Conservation (phyloP, 306 rosid genomes). For the Trifolium dubium region DNA sequence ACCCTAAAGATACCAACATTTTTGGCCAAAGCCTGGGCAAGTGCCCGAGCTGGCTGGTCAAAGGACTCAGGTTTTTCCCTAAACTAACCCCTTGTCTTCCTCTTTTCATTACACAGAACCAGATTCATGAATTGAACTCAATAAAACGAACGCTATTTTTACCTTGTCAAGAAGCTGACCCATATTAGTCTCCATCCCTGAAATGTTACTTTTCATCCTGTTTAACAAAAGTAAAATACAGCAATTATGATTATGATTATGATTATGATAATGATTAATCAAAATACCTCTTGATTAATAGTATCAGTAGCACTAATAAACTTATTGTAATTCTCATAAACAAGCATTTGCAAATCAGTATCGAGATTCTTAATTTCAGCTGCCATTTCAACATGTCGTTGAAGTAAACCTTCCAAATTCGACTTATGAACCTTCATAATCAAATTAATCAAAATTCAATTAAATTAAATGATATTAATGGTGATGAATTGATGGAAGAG, state of each 20-base stretch:
- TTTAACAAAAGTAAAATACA: conserved; percentile 8
- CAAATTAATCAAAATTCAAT: background rate
- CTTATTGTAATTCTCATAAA: conserved; percentile 91
- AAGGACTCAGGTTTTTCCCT: too few species aligned
- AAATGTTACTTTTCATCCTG: conserved; percentile 96
- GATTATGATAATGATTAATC: background rate
- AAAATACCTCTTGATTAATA: conserved; percentile 70
- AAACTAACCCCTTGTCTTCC: conserved; percentile 13
- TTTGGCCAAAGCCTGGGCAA: too few species aligned
- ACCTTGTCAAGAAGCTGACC: conserved; percentile 95
- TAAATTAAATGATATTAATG: too few species aligned
- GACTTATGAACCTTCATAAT: conserved; percentile 61
- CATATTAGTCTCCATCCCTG: conserved; percentile 92
- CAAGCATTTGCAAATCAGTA: conserved; percentile 93
- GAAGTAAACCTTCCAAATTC: conserved; percentile 84
- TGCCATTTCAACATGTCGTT: conserved; percentile 82
- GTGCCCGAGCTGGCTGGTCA: too few species aligned
- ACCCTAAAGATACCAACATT: too few species aligned
- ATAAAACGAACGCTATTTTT: conserved; percentile 6
- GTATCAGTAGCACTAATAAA: conserved; percentile 92
- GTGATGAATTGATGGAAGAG: too few species aligned
- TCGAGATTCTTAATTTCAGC: conserved; percentile 99
- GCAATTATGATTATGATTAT: background rate
- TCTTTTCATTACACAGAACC: too few species aligned
- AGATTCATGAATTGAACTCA: background rate